phyloP scores from a whole-genome alignment of 768 basidiomycete genomes.

The Collybiopsis confluens region DNA sequence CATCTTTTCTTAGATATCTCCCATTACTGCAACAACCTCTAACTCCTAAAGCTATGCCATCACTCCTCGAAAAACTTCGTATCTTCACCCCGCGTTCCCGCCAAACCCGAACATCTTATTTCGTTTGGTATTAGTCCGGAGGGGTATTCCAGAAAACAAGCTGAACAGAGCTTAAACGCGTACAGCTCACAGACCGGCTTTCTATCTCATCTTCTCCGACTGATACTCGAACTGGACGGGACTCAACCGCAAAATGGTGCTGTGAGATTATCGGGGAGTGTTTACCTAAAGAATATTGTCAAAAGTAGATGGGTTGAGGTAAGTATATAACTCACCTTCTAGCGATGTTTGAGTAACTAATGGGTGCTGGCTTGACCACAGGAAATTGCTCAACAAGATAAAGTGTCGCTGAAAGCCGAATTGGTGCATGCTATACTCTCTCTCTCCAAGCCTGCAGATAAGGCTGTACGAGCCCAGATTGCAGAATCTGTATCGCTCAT shows the following conservation, averaged over 20 bases:
- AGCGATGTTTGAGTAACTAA: not conserved
- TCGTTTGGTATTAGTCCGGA: no score
- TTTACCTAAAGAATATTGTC: constrained; percentile 90
- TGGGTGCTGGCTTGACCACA: constrained; percentile 54
- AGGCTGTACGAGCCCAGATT: constrained; percentile 74
- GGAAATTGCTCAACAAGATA: constrained; percentile 69
- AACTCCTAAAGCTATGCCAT: no score
- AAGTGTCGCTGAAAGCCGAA: constrained; percentile 63
- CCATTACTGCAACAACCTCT: no score
- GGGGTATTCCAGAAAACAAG: constrained; percentile 74
- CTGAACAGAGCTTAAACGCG: constrained; percentile 70
- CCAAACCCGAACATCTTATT: no score
- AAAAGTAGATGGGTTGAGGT: constrained; percentile 90
- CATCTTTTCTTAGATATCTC: no score
- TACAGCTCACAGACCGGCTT: constrained; percentile 76
- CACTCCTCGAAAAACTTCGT: no score
- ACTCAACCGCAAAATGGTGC: constrained; percentile 59
- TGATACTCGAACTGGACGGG: constrained; percentile 83
- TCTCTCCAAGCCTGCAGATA: constrained; percentile 71
- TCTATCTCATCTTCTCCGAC: constrained; percentile 67
- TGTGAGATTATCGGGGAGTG: constrained; percentile 76
- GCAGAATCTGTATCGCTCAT: constrained; percentile 92
- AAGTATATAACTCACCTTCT: constrained; percentile 17
- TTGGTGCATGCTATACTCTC: constrained; percentile 91
- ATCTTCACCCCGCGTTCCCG: no score